phyloP scores from a whole-genome alignment of 768 basidiomycete species.

The Tubosaeta sp. region DNA sequence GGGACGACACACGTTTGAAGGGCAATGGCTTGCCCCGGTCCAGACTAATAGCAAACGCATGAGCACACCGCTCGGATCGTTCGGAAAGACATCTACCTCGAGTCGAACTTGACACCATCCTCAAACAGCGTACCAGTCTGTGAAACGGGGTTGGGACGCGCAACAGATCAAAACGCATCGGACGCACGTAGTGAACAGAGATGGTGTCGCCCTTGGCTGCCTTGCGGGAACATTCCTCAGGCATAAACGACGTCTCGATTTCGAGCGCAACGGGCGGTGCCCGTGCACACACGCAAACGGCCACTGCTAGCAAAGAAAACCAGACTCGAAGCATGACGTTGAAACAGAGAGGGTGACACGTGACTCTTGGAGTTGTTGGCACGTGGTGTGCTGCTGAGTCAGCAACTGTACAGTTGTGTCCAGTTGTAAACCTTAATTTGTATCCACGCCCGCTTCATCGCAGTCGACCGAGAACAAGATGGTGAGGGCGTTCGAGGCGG shows the following conservation, averaged over 20 bases:
- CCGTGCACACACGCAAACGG: conserved; percentile 44
- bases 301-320: conserved; percentile 46
- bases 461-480: conserved; percentile 41
- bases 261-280: conserved; percentile 48
- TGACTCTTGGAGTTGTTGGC: conserved; percentile 3
- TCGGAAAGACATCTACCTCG: conserved; percentile 48
- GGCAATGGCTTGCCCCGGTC: conserved; percentile 75
- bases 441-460: conserved; percentile 12
- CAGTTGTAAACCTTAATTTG: conserved; percentile 31
- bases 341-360: background rate
- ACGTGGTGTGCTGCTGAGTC: conserved; percentile 22
- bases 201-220: conserved; percentile 61
- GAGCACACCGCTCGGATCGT: background rate
- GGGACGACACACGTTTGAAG: conserved; percentile 60
- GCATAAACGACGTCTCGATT: conserved; percentile 59
- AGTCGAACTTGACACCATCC: conserved; percentile 84
- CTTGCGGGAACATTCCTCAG: conserved; percentile 51
- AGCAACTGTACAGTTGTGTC: conserved; percentile 40
- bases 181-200: conserved; percentile 73
- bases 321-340: conserved; percentile 45
- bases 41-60: conserved; percentile 35
- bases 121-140: conserved; percentile 72
- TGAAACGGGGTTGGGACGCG: background rate
- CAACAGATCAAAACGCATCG: background rate
- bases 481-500: conserved; percentile 33